Evolutionary conservation across 2,329 filamentous ascomycete species (phyloP), one percentile per base, ranked within the genome.

Genomic region (Pleurostoma richardsiae): DNA sequence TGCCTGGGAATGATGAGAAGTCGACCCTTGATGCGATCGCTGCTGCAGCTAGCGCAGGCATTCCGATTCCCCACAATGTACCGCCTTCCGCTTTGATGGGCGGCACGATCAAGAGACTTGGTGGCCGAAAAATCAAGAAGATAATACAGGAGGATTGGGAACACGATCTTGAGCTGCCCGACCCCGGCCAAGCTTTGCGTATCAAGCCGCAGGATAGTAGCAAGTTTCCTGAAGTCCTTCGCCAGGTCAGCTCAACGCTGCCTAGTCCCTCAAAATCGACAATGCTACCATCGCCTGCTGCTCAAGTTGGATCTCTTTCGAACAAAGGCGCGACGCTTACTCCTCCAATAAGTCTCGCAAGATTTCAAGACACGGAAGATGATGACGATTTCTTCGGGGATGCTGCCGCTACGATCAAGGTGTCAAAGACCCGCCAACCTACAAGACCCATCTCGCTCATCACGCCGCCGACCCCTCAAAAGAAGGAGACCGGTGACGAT

Each of bases 91-190:
- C 94, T 30, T 73, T 99, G 39, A 80, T 94, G 63, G 92, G 92
- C 45, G 94, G 94, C 44, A 92, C 90, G 7, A 97, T 97, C 61
- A 95, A 95, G 70, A 79, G 91, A 56, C 76, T 97, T 31, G 91
- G 91, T 43, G 83, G 82, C 49, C 79, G 82, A 55, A 90, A 85
- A 58, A 75, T 86, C 26, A 85, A 83, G 59, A 86, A 81, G 59
- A 82, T 85, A 39, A 80, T 88, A 49, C 82, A 88, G 52, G 86
- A 90, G 56, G 88, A 92, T 62, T 92, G 88, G 84, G 85, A 82
- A 51, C 86, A 90, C 55, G 88, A 92, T 56, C 67, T 92, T 42
- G 86, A 88, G 56, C 65, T 90, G 11, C 83, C 86, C 4, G 75
- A 76, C 38, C 62, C 71, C 3, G 75, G 76, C 30, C 76, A 81